Evolutionary conservation across 805 yeast species (phyloP).

Genomic region (Monosporozyma yasuniensis): DNA sequence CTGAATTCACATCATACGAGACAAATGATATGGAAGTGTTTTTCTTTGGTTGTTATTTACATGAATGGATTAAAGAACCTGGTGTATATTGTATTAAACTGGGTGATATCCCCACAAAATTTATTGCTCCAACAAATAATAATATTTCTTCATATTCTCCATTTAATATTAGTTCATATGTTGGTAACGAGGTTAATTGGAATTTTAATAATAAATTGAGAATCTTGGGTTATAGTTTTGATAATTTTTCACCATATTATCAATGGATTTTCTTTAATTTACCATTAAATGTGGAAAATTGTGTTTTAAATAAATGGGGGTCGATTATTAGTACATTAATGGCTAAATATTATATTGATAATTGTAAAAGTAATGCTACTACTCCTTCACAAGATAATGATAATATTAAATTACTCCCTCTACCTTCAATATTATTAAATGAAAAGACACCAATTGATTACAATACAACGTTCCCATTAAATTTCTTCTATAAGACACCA

Average conservation of each 20-base stretch:
- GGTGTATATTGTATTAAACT: constrained; percentile 19
- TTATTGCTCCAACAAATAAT: constrained; percentile 4
- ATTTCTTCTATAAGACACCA: background rate
- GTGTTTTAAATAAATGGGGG: constrained; percentile 10
- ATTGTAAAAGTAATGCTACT: background rate
- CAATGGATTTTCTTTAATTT: constrained; percentile 16
- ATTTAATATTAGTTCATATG: constrained; percentile 15
- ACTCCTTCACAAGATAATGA: background rate
- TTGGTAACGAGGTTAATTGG: constrained; percentile 20
- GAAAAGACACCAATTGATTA: background rate
- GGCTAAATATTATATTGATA: background rate
- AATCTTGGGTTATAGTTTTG: constrained; percentile 19
- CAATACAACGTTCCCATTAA: background rate
- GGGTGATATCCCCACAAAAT: constrained; percentile 11
- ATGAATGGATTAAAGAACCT: constrained; percentile 15
- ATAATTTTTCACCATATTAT: constrained; percentile 4
- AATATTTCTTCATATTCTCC: constrained; percentile 14
- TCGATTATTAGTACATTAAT: background rate
- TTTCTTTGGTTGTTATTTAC: constrained; percentile 9
- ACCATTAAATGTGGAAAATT: constrained; percentile 5
- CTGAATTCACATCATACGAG: constrained; percentile 10
- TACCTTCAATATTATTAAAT: background rate
- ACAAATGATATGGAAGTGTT: constrained; percentile 9
- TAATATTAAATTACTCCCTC: background rate
- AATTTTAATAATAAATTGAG: constrained; percentile 20